Evolutionary conservation across 148 eudicot species (phyloP).

Genomic region (Diospyros lotus): DNA sequence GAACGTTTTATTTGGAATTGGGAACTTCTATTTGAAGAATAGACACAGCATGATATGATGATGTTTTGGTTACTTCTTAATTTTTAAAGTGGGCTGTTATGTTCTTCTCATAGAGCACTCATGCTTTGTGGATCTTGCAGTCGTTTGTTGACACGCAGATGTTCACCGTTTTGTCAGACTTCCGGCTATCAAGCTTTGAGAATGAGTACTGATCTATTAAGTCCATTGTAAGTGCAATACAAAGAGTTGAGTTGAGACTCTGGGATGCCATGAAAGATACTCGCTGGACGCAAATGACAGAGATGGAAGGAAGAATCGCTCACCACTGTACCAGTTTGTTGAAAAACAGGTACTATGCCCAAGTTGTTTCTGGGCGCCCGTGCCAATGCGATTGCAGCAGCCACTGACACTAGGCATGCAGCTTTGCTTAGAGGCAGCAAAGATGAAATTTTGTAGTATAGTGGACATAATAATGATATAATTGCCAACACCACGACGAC

Average conservation of each 20-base stretch:
- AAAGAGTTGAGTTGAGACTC: neutral
- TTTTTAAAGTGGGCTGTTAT: neutral
- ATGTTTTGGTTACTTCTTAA: neutral
- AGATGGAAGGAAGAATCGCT: neutral
- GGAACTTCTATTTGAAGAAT: no score
- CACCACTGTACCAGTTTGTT: neutral
- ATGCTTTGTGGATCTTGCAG: slow-evolving; percentile 44
- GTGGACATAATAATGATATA: slow-evolving; percentile 2
- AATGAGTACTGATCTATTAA: slow-evolving; percentile 25
- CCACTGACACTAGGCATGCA: slow-evolving; percentile 1
- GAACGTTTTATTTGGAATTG: no score
- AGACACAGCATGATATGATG: no score
- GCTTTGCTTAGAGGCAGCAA: neutral
- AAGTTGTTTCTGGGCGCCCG: no score
- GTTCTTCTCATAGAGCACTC: neutral
- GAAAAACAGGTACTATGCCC: no score
- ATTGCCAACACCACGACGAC: neutral
- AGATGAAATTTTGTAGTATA: slow-evolving; percentile 32
- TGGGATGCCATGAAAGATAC: neutral
- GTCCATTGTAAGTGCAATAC: neutral
- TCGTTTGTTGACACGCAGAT: slow-evolving; percentile 83
- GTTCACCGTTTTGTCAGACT: slow-evolving; percentile 78
- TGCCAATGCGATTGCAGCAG: neutral
- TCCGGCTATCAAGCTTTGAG: slow-evolving; percentile 61
- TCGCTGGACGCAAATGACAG: neutral